Conservation (phyloP, 192 early-diverging fungal genomes). For the Diversispora epigaea region DNA sequence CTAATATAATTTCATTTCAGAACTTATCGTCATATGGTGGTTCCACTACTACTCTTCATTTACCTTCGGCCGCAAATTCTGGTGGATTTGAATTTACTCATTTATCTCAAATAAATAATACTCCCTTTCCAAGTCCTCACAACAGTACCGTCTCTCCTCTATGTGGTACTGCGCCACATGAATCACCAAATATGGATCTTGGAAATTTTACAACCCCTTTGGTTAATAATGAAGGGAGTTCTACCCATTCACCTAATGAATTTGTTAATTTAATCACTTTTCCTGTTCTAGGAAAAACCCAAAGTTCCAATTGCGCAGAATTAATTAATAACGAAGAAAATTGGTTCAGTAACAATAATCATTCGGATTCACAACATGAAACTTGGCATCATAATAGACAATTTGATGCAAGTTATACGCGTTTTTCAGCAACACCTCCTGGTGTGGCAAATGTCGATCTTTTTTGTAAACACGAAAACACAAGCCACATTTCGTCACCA, state of each 20-base stretch:
- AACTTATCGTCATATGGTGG: background rate
- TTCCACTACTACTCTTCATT: background rate
- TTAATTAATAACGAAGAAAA: conserved; percentile 3
- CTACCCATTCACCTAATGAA: background rate
- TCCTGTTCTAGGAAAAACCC: background rate
- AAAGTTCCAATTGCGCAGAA: background rate
- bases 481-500: background rate
- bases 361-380: background rate
- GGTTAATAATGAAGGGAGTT: too few species aligned
- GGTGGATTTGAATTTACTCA: background rate
- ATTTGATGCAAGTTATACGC: background rate
- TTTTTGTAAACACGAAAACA: background rate
- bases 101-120: conserved; percentile 3
- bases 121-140: conserved; percentile 13
- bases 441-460: background rate
- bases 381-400: background rate
- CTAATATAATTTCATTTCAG: conserved; percentile 5
- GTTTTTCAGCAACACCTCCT: background rate
- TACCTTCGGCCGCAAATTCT: background rate
- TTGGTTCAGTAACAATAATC: background rate
- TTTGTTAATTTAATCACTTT: background rate
- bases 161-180: background rate
- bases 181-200: conserved; percentile 14
- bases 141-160: background rate
- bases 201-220: conserved; percentile 1